Base-by-base conservation (phyloP, 768 basidiomycete genomes). In the Rhizopogon vesiculosus region DNA sequence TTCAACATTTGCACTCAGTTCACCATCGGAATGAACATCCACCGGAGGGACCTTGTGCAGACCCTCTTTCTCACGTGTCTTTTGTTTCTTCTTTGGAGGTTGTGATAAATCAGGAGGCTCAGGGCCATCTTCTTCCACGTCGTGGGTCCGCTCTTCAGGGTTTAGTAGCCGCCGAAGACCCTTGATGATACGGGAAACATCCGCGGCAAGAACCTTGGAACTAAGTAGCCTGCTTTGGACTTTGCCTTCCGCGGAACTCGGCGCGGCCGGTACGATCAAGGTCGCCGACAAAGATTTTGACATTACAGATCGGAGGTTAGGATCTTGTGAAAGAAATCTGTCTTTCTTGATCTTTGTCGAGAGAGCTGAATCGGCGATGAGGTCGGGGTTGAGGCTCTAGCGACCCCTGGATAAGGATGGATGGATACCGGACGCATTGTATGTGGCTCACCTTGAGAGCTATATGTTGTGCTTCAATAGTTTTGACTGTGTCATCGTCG, bases 301-400 rank as follows among this genome's bases (percentile, higher is more conserved):
- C 18, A 89, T 61, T 9, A 78, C 78, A 3, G 68, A 62, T 52
- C 74, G 74, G 40, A 87, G 61, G 25, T 73, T 65, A n/a, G 74
- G 68, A 59, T 85, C 77, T 13, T 71, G 69, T 25, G 75, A 78
- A 13, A 94, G 72, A 2, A 72, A 56, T 53, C 76, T 80, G 66
- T 91, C 86, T 68, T 94, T 95, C 46, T 80, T 80, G 38, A 95
- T 66, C 71, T 88, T 93, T 5, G 82, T 79, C 61, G 73, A 75
- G 33, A 93, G 74, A n/a, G 89, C 89, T 12, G 82, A 78, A 46
- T 73, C 76, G 8, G 84, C 86, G 28, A 92, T 72, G 0, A 73
- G 67, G 55, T 87, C 83, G 44, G 80, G 76, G 61, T 83, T 76
- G 16, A 87, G 63, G 44, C 74, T 67, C 92, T 93, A 62, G 31